Base-by-base conservation (phyloP, 106 monocot species). In the Dendrobium chrysotoxum region DNA sequence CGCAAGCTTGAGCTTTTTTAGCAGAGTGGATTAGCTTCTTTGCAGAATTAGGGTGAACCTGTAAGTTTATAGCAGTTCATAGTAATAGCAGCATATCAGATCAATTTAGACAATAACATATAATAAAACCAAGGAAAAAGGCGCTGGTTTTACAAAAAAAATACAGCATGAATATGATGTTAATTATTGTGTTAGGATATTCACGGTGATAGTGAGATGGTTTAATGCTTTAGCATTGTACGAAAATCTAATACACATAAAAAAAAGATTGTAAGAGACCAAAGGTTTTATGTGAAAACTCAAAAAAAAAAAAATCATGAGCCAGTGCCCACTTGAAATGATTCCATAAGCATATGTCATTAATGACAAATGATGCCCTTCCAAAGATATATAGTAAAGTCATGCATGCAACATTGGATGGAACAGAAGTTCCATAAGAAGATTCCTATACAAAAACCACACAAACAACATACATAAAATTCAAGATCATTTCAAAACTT, bases 1-100 rank as follows among this genome's bases (percentile, higher is more conserved):
- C 7, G 28, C 38, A 50, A 10, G 25, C 65, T 41, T 45, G 71
- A 75, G 28, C 21, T 4, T 72, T 78, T 40, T 78, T 40, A 64
- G 47, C 40, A 81, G 41, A 54, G 75, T 64, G 30, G 75, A 47
- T 74, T 42, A 81, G 76, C 68, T 82, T 77, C 26, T 78, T 55
- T 45, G 40, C 58, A 35, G 80, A 65, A 50, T 11, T 61, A 78
- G 77, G 77, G 40, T 84, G 61, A 74, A 84, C 84, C 89, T 89
- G 54, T 18, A 82, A 41, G 74, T 42, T 40, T 42, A 40, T 42
- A 74, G n/a, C 41, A 21, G 20, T 41, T 1, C 18, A 74, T n/a
- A 40, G 41, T n/a, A n/a, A n/a, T n/a, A n/a, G n/a, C n/a, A n/a
- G n/a, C n/a, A n/a, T n/a, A n/a, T n/a, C 41, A 21, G 6, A 21